Percentiles rank a stretch among this genome's conserved stretches.
Evolutionary conservation across 306 rosid species (phyloP).

Genomic region (Amphicarpaea edgeworthii): DNA sequence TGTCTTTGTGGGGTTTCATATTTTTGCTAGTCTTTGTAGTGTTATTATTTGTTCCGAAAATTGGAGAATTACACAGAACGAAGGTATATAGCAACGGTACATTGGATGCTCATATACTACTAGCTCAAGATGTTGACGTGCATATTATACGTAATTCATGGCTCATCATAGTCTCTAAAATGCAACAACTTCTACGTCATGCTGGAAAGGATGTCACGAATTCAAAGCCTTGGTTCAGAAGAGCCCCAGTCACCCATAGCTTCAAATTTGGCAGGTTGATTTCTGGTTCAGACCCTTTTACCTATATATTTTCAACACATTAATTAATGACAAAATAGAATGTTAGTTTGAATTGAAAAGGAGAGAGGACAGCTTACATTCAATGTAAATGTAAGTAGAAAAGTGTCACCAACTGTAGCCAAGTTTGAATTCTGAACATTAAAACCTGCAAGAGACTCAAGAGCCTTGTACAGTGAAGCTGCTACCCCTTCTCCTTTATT

Average conservation of each 20-base stretch:
- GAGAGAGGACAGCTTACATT: constrained; percentile 54
- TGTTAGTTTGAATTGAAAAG: not conserved
- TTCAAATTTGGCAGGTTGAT: constrained; percentile 81
- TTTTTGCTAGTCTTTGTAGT: not conserved
- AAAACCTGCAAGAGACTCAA: constrained; percentile 78
- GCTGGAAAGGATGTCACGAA: constrained; percentile 48
- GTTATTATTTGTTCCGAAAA: constrained; percentile 16
- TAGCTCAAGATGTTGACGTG: not conserved
- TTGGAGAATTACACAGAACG: constrained; percentile 1
- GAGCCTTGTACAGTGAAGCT: constrained; percentile 69
- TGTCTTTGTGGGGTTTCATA: not conserved
- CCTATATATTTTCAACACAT: constrained; percentile 64
- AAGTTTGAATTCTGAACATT: constrained; percentile 76
- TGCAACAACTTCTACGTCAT: not conserved
- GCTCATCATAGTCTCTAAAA: constrained; percentile 1
- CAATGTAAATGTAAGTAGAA: constrained; percentile 68
- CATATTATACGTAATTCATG: not conserved
- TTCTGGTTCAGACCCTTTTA: constrained; percentile 61
- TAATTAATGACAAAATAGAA: constrained; percentile 6
- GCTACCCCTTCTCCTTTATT: constrained; percentile 73
- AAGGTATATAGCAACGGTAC: not conserved
- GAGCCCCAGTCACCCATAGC: constrained; percentile 91
- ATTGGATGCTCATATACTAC: constrained; percentile 2
- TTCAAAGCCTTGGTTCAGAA: constrained; percentile 85
- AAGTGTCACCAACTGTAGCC: constrained; percentile 60